Base-by-base conservation (phyloP, 805 yeast species). In the Vanderwaltozyma verrucispora region DNA sequence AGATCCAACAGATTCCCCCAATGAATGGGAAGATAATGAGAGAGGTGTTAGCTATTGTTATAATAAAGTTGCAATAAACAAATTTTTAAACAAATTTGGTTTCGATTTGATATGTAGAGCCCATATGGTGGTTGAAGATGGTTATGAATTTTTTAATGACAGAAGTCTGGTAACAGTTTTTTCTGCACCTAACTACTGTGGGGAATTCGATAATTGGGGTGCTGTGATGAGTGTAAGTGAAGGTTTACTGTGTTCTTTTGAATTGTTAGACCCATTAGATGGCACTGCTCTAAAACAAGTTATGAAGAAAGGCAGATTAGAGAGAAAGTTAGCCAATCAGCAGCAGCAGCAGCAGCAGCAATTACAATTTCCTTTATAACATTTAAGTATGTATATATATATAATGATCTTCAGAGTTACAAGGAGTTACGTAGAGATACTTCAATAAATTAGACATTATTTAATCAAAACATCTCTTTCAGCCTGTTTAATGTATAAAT, bases 181-280 rank as follows among this genome's bases (percentile, higher is more conserved):
- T 50, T 72, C 77, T 43, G 92, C 92, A 6, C 92, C 92, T 3
- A 82, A 82, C 52, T 82, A 64, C 30, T 64, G 63, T 43, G 60
- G 69, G 25, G 69, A 65, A 41, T 65, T 65, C 33, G 67, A 86
- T 56, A 85, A 85, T 51, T 86, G 95, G 95, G 95, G 95, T 14
- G 98, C 98, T 1, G 96, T 89, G 9, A 89, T 89, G 97, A 77
- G 92, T 47, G 96, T 89, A 13, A 75, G 84, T 43, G 95, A 88
- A 46, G 96, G 88, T 51, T 68, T 89, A 45, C 65, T 89, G 39
- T 89, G 98, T 60, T 80, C 89, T 44, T 89, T 89, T 60, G 97
- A 89, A 59, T 71, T 89, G 38, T 67, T 89, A 43, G 95, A 89
- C 60, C 98, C 98, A 11, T 67, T 89, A 49, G 96, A 89, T 62